phyloP scores from a whole-genome alignment of 495 filamentous ascomycete species.

The Symbiotaphrina buchneri region DNA sequence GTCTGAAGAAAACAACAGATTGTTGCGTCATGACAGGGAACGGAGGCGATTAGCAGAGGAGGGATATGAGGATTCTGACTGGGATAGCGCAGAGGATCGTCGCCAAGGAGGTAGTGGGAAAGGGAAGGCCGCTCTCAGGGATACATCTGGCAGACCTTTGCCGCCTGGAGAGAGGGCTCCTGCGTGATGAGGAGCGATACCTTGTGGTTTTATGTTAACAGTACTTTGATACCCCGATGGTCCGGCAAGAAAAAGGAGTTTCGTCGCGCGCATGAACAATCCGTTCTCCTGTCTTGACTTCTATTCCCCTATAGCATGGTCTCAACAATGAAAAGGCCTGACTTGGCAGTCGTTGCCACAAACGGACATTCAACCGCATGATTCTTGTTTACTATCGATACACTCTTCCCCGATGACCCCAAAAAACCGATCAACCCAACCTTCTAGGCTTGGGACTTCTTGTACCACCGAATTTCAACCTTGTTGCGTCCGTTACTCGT shows the following conservation, averaged over 20 bases:
- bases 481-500: slow-evolving; percentile 61
- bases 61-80: slow-evolving; percentile 7
- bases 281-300: background rate
- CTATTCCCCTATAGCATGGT: no score
- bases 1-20: slow-evolving; percentile 25
- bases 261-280: background rate
- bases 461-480: slow-evolving; percentile 88
- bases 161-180: slow-evolving; percentile 20
- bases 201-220: no score
- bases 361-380: slow-evolving; percentile 3
- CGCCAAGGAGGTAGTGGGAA: slow-evolving; percentile 11
- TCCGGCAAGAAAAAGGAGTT: no score
- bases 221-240: no score
- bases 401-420: background rate
- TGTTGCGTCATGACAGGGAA: slow-evolving; percentile 26
- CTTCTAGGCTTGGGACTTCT: slow-evolving; percentile 62
- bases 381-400: no score
- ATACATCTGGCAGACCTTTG: slow-evolving; percentile 16
- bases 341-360: background rate
- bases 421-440: slow-evolving; percentile 32
- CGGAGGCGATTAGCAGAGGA: slow-evolving; percentile 7
- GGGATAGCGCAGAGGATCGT: slow-evolving; percentile 12
- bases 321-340: background rate
- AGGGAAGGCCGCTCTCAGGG: slow-evolving; percentile 12
- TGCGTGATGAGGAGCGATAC: no score